Evolutionary conservation across 441 rosid genomes (phyloP).

Genomic region (Gossypium trilobum): DNA sequence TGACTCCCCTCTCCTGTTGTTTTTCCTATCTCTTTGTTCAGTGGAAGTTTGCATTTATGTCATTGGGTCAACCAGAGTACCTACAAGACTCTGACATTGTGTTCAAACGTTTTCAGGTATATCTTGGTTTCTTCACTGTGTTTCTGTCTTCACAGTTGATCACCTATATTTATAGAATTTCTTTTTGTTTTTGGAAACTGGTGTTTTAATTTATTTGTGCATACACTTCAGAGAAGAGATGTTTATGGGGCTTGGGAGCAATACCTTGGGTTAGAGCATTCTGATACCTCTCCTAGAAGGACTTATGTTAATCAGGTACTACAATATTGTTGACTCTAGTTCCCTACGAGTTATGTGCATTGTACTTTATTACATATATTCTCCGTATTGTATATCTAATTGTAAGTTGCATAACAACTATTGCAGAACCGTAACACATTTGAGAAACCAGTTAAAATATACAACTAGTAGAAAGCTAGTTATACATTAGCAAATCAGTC

Average conservation of each 20-base stretch:
- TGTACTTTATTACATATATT: neutral
- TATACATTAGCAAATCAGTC: conserved; percentile 19
- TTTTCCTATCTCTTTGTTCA: conserved; percentile 20
- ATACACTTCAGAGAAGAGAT: conserved; percentile 56
- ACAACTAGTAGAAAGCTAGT: conserved; percentile 50
- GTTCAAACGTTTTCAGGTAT: conserved; percentile 76
- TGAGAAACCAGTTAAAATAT: conserved; percentile 88
- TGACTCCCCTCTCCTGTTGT: conserved; percentile 2
- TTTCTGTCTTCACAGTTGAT: neutral
- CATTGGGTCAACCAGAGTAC: conserved; percentile 84
- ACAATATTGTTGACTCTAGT: neutral
- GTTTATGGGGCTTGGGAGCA: conserved; percentile 92
- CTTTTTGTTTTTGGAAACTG: neutral
- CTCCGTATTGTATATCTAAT: neutral
- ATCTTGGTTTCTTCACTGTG: neutral
- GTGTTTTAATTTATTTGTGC: conserved; percentile 1
- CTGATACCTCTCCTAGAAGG: conserved; percentile 73
- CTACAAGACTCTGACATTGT: conserved; percentile 66
- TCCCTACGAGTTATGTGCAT: neutral
- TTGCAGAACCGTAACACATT: conserved; percentile 76
- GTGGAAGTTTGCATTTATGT: conserved; percentile 91
- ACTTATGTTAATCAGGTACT: conserved; percentile 79
- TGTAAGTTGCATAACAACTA: conserved; percentile 6
- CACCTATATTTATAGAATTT: neutral
- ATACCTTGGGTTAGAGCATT: conserved; percentile 90